Evolutionary conservation across 1,284 basidiomycete genomes (phyloP).

Genomic region (Cutaneotrichosporon daszewskae): DNA sequence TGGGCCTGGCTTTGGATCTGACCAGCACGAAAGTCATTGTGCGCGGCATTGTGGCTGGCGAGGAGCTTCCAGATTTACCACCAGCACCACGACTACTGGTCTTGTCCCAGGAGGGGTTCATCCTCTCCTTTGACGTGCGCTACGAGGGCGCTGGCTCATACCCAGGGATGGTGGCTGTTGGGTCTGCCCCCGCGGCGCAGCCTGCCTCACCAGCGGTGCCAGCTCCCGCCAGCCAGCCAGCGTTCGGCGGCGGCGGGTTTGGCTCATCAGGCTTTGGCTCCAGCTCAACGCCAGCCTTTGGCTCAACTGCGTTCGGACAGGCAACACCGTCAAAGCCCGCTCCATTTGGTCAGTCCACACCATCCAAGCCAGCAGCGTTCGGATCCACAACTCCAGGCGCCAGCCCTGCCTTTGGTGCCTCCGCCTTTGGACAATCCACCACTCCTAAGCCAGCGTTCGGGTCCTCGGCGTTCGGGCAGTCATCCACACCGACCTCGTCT

Average conservation of each 20-base stretch:
- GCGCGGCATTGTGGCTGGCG: conserved; percentile 48
- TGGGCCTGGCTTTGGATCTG: conserved; percentile 53
- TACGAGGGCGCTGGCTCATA: conserved; percentile 46
- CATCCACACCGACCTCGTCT: conserved; percentile 5
- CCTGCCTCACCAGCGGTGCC: conserved; percentile 9
- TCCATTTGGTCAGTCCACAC: background rate
- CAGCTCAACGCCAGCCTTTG: conserved; percentile 12
- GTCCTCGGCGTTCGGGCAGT: conserved; percentile 14
- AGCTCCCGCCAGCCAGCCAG: conserved; percentile 4
- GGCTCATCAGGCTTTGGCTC: conserved; percentile 4
- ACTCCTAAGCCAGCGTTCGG: conserved; percentile 1
- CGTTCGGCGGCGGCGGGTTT: conserved; percentile 18
- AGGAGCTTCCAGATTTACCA: conserved; percentile 48
- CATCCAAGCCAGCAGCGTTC: conserved; percentile 12
- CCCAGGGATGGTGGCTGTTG: conserved; percentile 41
- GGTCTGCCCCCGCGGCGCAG: background rate
- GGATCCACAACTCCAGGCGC: conserved; percentile 5
- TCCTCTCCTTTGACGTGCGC: conserved; percentile 51
- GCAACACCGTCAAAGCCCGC: background rate
- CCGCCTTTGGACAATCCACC: conserved; percentile 20
- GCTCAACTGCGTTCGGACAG: conserved; percentile 21
- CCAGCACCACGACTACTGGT: conserved; percentile 50
- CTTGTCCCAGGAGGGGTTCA: conserved; percentile 51
- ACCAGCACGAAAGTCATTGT: conserved; percentile 46
- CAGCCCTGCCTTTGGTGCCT: conserved; percentile 16